Percentiles rank a stretch among this genome's conserved stretches.
These are phyloP conservation scores for Isoetes taiwanensis DNA, from an alignment of 75 land plant species.

Conservation along the genomic window DNA sequence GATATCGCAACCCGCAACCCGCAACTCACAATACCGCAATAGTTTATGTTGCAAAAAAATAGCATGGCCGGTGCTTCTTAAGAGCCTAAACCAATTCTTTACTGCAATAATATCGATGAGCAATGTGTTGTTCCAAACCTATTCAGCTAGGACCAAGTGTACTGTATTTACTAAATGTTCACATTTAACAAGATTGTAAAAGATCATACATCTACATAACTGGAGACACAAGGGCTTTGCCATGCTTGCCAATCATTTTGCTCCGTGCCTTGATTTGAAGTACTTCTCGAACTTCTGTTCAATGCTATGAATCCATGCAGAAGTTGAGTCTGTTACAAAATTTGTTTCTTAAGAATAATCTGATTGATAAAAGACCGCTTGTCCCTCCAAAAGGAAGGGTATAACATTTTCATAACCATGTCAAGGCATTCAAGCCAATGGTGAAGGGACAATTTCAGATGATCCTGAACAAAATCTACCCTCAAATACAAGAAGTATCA, in stretches of 20 bases:
- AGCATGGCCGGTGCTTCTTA: background rate
- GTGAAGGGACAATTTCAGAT: too few species aligned
- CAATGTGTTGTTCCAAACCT: background rate
- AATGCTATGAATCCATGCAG: constrained; percentile 35
- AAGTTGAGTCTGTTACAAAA: constrained; percentile 21
- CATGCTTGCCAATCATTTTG: too few species aligned
- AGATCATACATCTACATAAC: constrained; percentile 44
- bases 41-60: background rate
- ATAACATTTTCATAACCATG: too few species aligned
- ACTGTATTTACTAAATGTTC: constrained; percentile 11
- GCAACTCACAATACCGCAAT: too few species aligned
- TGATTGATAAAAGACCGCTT: too few species aligned
- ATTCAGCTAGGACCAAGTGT: background rate
- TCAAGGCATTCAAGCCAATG: too few species aligned
- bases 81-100: background rate
- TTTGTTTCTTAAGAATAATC: too few species aligned
- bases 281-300: constrained; percentile 72
- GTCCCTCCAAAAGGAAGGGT: too few species aligned
- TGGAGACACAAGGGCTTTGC: constrained; percentile 32
- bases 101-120: background rate
- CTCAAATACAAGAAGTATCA: too few species aligned
- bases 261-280: constrained; percentile 66
- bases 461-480: too few species aligned
- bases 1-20: too few species aligned
- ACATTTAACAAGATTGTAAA: constrained; percentile 49